Evolutionary conservation across 2,329 filamentous ascomycete species (phyloP).

Genomic region (Colletotrichum limetticola): DNA sequence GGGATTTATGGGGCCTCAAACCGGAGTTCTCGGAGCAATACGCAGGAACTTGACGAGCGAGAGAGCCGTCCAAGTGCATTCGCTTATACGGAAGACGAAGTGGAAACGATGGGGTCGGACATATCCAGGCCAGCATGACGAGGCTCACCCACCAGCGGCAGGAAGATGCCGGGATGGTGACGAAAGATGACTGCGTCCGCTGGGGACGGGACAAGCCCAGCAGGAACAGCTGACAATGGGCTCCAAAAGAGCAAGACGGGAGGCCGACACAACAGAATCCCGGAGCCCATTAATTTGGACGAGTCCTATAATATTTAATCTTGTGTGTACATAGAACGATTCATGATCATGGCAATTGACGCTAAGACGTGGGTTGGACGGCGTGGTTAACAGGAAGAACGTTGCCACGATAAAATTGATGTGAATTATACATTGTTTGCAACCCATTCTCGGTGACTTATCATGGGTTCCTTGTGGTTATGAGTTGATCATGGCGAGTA

Average conservation of each 20-base stretch:
- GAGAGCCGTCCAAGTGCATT: conserved; percentile 48
- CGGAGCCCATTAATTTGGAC: conserved; percentile 34
- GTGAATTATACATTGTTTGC: conserved; percentile 16
- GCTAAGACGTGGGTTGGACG: conserved; percentile 32
- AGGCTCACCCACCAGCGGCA: conserved; percentile 28
- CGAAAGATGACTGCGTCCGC: conserved; percentile 33
- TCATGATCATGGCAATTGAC: conserved; percentile 35
- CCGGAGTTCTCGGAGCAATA: conserved; percentile 59
- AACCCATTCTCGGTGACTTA: neutral
- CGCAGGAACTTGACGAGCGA: conserved; percentile 44
- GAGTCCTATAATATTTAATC: conserved; percentile 44
- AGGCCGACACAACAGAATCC: conserved; percentile 28
- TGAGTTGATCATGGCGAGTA: too few relatives aligned
- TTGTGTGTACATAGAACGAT: conserved; percentile 42
- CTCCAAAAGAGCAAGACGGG: conserved; percentile 23
- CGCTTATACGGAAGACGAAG: conserved; percentile 51
- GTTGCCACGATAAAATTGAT: conserved; percentile 33
- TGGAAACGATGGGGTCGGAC: conserved; percentile 30
- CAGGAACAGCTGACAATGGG: conserved; percentile 27
- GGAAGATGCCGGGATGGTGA: conserved; percentile 36
- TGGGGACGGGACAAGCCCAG: conserved; percentile 30
- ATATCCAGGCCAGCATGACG: conserved; percentile 31
- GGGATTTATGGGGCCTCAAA: conserved; percentile 49
- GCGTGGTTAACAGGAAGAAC: conserved; percentile 31
- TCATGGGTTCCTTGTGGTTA: too few relatives aligned